Evolutionary conservation across 768 basidiomycete species (phyloP).

Genomic region (Rhizopogon vesiculosus): DNA sequence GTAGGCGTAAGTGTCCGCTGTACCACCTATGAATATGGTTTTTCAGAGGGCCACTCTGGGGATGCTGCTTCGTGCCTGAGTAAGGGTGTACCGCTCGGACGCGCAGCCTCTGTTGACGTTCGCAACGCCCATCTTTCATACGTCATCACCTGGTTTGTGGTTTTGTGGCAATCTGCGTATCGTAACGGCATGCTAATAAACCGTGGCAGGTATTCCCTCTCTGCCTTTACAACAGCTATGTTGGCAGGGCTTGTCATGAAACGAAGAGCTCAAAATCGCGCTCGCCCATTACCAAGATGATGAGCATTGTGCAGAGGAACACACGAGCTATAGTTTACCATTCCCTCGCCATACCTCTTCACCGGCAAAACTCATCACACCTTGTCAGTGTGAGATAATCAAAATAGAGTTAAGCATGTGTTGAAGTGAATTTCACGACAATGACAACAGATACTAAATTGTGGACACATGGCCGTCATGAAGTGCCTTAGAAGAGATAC

Average conservation of each 20-base stretch:
- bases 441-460: background rate
- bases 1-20: slow-evolving; percentile 16
- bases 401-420: background rate
- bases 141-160: slow-evolving; percentile 83
- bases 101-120: slow-evolving; percentile 77
- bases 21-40: slow-evolving; percentile 2
- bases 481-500: background rate
- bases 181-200: background rate
- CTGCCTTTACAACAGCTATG: slow-evolving; percentile 81
- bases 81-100: slow-evolving; percentile 83
- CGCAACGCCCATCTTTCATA: slow-evolving; percentile 95
- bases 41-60: slow-evolving; percentile 78
- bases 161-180: background rate
- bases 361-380: background rate
- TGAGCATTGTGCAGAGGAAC: background rate
- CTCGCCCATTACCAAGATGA: slow-evolving; percentile 54
- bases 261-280: slow-evolving; percentile 41
- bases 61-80: slow-evolving; percentile 54
- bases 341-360: background rate
- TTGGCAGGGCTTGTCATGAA: slow-evolving; percentile 62
- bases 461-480: background rate
- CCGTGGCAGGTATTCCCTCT: slow-evolving; percentile 76
- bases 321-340: background rate
- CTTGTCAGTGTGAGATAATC: background rate
- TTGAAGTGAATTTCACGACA: background rate